Conservation (phyloP, 352 stramenopile species). For the Phytophthora podocarpi region DNA sequence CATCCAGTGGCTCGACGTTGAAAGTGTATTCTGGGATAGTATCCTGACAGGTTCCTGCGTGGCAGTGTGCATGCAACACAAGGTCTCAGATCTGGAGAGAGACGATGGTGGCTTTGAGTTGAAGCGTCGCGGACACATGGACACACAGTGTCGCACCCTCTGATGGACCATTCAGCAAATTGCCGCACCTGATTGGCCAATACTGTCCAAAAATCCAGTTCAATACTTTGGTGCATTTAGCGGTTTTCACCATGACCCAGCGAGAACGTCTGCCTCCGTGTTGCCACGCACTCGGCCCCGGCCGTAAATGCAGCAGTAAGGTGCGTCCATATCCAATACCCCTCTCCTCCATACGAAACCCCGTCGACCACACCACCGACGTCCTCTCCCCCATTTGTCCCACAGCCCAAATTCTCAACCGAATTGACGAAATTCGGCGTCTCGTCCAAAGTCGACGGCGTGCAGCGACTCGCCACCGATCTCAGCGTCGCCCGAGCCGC, state of each 20-base stretch:
- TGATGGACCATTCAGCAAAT: constrained; percentile 1
- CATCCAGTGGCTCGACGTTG: no score
- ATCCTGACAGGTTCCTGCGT: no score
- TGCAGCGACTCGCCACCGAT: constrained; percentile 44
- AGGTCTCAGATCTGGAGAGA: no score
- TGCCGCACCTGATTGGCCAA: not conserved
- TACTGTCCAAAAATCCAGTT: constrained; percentile 21
- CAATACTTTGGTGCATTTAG: constrained; percentile 13
- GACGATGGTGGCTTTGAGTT: no score
- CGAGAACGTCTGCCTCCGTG: constrained; percentile 53
- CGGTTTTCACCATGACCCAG: constrained; percentile 27
- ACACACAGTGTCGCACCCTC: no score
- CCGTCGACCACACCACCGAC: no score
- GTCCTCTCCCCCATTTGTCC: not conserved
- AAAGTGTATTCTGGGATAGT: no score
- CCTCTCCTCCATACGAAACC: not conserved
- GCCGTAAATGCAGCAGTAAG: constrained; percentile 44
- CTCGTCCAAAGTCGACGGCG: constrained; percentile 33
- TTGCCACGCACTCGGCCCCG: constrained; percentile 51
- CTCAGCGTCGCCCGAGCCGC: constrained; percentile 45
- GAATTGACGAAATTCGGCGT: constrained; percentile 48
- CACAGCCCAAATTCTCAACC: constrained; percentile 49
- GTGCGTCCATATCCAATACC: constrained; percentile 18
- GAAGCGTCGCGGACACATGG: no score
- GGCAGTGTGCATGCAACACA: no score